Conservation (phyloP, 2,329 filamentous ascomycete species). For the Ophiostoma sp. region DNA sequence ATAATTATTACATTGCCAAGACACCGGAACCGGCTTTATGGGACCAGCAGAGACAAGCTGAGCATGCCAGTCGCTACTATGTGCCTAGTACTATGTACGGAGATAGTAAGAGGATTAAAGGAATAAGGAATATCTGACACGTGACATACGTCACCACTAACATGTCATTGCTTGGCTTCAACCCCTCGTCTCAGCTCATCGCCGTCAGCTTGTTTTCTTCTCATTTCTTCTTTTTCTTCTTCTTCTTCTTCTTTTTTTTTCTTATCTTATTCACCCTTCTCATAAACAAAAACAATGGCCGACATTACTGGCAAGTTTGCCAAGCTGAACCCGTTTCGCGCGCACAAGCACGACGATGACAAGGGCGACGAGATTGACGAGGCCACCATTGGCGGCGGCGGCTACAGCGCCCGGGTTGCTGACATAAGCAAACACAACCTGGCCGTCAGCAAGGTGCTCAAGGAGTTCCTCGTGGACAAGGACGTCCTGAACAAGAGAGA, state of each 20-base stretch:
- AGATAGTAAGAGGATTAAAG: neutral
- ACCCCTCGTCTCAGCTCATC: constrained; percentile 2
- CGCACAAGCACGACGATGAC: constrained; percentile 10
- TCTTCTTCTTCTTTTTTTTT: neutral
- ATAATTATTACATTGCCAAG: neutral
- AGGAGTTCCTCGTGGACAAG: neutral
- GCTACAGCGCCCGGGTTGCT: constrained; percentile 1
- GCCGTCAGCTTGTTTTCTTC: neutral
- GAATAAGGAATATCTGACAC: neutral
- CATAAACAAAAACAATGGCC: neutral
- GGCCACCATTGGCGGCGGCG: constrained; percentile 5
- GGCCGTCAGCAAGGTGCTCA: neutral
- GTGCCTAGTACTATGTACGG: no score
- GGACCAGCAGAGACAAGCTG: no score
- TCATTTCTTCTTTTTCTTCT: neutral
- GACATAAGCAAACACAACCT: constrained; percentile 7
- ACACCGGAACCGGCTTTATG: neutral
- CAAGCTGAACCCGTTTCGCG: neutral
- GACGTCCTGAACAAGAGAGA: neutral
- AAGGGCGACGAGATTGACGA: constrained; percentile 10
- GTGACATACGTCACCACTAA: constrained; percentile 3
- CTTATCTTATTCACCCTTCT: neutral
- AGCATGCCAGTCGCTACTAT: no score
- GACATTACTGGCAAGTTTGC: neutral
- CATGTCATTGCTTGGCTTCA: constrained; percentile 4